Percentiles rank a stretch among this genome's conserved stretches.
Evolutionary conservation across 2,329 filamentous ascomycete genomes (phyloP).

Genomic region (Trichoderma simmonsii): DNA sequence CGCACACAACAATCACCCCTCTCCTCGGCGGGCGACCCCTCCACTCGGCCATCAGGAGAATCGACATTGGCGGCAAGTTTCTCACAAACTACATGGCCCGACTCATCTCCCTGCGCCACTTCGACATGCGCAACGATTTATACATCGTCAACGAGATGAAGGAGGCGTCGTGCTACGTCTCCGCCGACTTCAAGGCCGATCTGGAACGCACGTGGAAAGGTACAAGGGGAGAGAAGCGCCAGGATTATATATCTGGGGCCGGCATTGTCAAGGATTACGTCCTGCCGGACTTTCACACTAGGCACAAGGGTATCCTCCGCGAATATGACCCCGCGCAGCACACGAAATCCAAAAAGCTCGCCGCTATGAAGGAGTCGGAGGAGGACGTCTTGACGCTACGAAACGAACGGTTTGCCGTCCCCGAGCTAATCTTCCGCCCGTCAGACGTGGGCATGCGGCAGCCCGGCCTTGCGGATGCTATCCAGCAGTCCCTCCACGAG

Average conservation of each 20-base stretch:
- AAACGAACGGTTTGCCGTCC: constrained; percentile 88
- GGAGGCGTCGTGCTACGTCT: constrained; percentile 81
- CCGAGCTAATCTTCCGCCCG: constrained; percentile 86
- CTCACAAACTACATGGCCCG: constrained; percentile 91
- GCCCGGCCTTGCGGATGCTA: constrained; percentile 75
- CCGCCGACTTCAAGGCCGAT: constrained; percentile 70
- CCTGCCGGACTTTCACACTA: constrained; percentile 71
- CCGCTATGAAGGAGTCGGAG: constrained; percentile 39
- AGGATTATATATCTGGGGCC: constrained; percentile 46
- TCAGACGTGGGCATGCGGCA: constrained; percentile 81
- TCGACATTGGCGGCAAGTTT: constrained; percentile 90
- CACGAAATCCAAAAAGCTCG: constrained; percentile 47
- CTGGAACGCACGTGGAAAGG: constrained; percentile 85
- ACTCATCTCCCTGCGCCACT: constrained; percentile 83
- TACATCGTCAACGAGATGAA: constrained; percentile 96
- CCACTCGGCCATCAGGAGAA: constrained; percentile 74
- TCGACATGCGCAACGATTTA: constrained; percentile 92
- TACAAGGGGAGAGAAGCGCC: constrained; percentile 56
- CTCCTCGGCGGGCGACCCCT: constrained; percentile 77
- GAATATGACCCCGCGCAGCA: constrained; percentile 71
- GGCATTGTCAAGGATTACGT: constrained; percentile 86
- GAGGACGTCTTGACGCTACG: constrained; percentile 85
- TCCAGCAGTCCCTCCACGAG: constrained; percentile 71
- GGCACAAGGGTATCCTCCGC: constrained; percentile 64
- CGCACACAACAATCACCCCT: constrained; percentile 86